Evolutionary conservation across 192 early-diverging fungal species (phyloP).

Genomic region (Gaertneriomyces semiglobifer): DNA sequence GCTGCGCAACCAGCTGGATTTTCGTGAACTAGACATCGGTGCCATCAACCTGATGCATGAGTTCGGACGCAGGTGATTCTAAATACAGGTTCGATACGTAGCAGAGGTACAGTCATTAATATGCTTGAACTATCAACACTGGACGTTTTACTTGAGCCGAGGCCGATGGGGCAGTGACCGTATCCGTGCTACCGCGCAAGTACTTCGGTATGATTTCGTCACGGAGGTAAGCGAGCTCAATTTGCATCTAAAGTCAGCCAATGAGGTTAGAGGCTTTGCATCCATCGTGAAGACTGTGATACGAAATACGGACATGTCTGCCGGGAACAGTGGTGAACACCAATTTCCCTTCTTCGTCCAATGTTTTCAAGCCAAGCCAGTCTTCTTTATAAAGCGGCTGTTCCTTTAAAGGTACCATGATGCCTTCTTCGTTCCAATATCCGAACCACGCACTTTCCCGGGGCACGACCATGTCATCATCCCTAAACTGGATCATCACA

Average conservation of each 20-base stretch:
- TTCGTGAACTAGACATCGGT: too few relatives aligned
- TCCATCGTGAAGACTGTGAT: not conserved
- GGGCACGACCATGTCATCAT: conserved; percentile 72
- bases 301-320: conserved; percentile 29
- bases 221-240: conserved; percentile 21
- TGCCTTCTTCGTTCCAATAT: conserved; percentile 37
- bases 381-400: conserved; percentile 41
- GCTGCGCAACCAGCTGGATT: too few relatives aligned
- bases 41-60: too few relatives aligned
- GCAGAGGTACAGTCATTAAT: too few relatives aligned
- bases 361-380: conserved; percentile 39
- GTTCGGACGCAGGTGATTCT: too few relatives aligned
- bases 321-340: conserved; percentile 28
- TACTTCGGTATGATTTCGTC: conserved; percentile 20
- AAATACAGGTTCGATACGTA: too few relatives aligned
- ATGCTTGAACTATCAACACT: too few relatives aligned
- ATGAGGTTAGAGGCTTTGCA: not conserved
- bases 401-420: conserved; percentile 28
- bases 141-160: too few relatives aligned
- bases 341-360: conserved; percentile 34
- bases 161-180: too few relatives aligned
- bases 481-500: conserved; percentile 76
- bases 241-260: conserved; percentile 20
- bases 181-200: not conserved
- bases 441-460: conserved; percentile 47